Evolutionary conservation across 192 early-diverging fungal species (phyloP).

Genomic region (Helicostylum pulchrum): DNA sequence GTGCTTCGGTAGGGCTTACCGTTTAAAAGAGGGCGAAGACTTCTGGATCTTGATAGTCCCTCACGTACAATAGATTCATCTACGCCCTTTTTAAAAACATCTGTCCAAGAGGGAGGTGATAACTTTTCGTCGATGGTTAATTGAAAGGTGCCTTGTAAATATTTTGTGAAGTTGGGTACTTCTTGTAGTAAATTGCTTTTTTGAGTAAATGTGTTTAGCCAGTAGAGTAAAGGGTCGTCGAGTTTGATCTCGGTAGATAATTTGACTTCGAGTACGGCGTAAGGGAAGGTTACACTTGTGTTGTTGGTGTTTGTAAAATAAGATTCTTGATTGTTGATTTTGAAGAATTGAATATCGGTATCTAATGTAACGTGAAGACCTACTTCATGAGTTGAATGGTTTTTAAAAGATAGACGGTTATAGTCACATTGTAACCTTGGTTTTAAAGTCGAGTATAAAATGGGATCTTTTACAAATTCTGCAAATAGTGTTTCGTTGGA

Average conservation of each 20-base stretch:
- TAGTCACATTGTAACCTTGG: conserved; percentile 77
- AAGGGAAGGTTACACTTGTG: no score
- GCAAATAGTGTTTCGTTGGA: no score
- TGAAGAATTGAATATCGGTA: conserved; percentile 78
- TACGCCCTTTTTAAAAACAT: conserved; percentile 58
- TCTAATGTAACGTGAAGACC: conserved; percentile 68
- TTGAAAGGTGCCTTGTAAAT: conserved; percentile 59
- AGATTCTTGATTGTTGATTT: conserved; percentile 63
- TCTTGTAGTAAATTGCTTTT: conserved; percentile 64
- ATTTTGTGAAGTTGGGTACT: conserved; percentile 85
- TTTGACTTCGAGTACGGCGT: conserved; percentile 81
- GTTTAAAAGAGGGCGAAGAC: conserved; percentile 19
- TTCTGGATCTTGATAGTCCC: conserved; percentile 13
- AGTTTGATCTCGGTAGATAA: conserved; percentile 72
- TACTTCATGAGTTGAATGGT: conserved; percentile 76
- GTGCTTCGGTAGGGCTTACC: conserved; percentile 18
- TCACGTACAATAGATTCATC: conserved; percentile 53
- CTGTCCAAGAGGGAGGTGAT: conserved; percentile 19
- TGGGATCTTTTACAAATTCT: conserved; percentile 45
- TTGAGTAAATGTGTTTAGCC: conserved; percentile 69
- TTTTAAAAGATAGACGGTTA: conserved; percentile 89
- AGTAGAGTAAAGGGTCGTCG: conserved; percentile 38
- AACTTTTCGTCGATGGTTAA: neutral
- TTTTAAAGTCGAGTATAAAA: conserved; percentile 54
- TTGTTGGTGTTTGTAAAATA: conserved; percentile 61